Percentiles rank a stretch among this genome's conserved stretches.
Evolutionary conservation across 75 land plant species (phyloP).

Genomic region (Pseudotsuga menziesii): DNA sequence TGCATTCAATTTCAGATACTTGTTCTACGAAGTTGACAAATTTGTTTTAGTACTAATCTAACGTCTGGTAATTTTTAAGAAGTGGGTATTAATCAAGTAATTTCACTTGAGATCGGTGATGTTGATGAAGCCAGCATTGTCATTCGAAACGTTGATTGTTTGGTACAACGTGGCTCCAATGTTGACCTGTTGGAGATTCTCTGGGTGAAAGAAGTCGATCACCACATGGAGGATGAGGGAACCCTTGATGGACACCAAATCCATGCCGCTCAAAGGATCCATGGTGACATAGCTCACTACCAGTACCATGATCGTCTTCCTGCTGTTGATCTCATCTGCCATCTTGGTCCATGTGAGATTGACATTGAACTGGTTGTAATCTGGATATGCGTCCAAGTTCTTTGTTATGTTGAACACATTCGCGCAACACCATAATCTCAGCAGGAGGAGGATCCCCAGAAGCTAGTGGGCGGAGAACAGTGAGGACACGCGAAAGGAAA

Average conservation of each 20-base stretch:
- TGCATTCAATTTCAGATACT: conserved; percentile 1
- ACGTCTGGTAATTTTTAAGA: neutral
- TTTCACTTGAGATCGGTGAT: conserved; percentile 22
- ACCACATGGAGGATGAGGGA: conserved; percentile 38
- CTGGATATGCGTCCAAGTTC: conserved; percentile 14
- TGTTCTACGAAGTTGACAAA: neutral
- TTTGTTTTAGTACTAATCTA: conserved; percentile 1
- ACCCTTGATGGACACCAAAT: conserved; percentile 19
- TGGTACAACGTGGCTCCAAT: conserved; percentile 32
- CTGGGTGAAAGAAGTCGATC: conserved; percentile 37
- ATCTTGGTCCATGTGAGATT: conserved; percentile 33
- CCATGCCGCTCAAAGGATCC: conserved; percentile 18
- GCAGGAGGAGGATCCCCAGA: too few relatives aligned
- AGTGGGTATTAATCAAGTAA: neutral
- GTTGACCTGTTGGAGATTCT: conserved; percentile 33
- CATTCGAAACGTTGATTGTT: conserved; percentile 43
- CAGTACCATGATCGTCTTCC: conserved; percentile 37
- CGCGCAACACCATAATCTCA: neutral
- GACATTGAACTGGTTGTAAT: conserved; percentile 19
- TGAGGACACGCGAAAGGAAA: too few relatives aligned
- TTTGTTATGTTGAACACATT: conserved; percentile 24
- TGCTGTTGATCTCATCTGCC: conserved; percentile 33
- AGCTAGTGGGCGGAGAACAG: too few relatives aligned
- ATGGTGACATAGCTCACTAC: conserved; percentile 26
- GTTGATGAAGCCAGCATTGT: conserved; percentile 46